These are phyloP conservation scores for Cladosporium oxysporum DNA, from an alignment of 2,329 filamentous ascomycete species.

Conservation along the genomic window DNA sequence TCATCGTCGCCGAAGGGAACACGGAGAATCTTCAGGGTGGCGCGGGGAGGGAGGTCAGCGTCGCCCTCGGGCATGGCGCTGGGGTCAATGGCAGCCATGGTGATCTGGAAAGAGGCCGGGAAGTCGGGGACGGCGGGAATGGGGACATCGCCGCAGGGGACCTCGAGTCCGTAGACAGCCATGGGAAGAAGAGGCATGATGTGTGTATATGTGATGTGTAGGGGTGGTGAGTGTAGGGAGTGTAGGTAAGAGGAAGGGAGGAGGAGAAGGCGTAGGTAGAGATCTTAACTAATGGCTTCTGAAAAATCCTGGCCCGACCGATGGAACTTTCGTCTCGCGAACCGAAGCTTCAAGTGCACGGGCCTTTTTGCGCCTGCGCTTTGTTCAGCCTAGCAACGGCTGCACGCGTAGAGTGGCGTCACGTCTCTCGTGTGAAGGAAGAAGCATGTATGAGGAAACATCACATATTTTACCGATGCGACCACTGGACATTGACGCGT, in stretches of 20 bases:
- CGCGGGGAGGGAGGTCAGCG: slow-evolving; percentile 60
- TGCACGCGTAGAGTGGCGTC: slow-evolving; percentile 6
- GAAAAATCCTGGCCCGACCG: neutral
- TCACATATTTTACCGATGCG: neutral
- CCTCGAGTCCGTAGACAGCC: slow-evolving; percentile 88
- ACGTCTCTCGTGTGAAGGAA: neutral
- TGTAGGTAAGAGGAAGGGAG: neutral
- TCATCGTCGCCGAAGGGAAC: slow-evolving; percentile 64
- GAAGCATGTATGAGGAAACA: neutral
- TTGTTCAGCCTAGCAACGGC: slow-evolving; percentile 4
- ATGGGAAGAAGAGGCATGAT: slow-evolving; percentile 50
- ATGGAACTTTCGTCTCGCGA: neutral
- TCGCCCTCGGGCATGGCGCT: slow-evolving; percentile 61
- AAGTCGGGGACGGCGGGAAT: slow-evolving; percentile 78
- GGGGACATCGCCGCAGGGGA: slow-evolving; percentile 80
- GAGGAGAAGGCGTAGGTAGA: neutral
- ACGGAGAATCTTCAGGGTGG: slow-evolving; percentile 90
- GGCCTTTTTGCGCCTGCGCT: neutral
- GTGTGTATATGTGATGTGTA: slow-evolving; percentile 20
- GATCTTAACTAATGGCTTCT: neutral
- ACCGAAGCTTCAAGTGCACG: slow-evolving; percentile 2
- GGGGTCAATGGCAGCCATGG: slow-evolving; percentile 97
- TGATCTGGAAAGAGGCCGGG: slow-evolving; percentile 89
- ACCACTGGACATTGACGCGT: neutral
- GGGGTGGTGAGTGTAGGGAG: slow-evolving; percentile 1